A percentile compares a stretch with the other conserved stretches of the same genome.
Evolutionary conservation across 768 basidiomycete genomes (phyloP).

Genomic region (Sarcodon aspratus): DNA sequence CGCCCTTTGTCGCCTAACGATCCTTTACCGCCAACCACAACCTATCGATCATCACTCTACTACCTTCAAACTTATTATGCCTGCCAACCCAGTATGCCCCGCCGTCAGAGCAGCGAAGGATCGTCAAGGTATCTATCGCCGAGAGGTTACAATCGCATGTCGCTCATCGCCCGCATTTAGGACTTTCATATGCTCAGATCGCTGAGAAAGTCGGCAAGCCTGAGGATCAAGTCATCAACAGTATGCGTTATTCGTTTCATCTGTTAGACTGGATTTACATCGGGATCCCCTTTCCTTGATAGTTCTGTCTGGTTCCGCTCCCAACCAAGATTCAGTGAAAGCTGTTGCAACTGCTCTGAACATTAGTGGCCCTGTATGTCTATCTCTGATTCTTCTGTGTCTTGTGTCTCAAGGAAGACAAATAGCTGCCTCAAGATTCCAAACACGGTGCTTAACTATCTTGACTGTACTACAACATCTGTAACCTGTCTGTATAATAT

Average conservation of each 20-base stretch:
- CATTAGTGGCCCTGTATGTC: background rate
- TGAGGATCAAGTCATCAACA: constrained; percentile 38
- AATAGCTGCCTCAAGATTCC: background rate
- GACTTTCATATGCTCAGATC: constrained; percentile 35
- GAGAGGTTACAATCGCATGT: background rate
- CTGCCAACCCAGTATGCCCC: constrained; percentile 43
- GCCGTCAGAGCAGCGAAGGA: constrained; percentile 43
- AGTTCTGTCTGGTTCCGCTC: background rate
- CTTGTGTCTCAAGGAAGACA: background rate
- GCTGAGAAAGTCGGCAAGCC: constrained; percentile 29
- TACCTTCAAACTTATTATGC: constrained; percentile 21
- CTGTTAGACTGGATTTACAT: background rate
- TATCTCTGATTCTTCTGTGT: background rate
- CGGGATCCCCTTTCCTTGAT: no score
- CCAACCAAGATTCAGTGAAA: background rate
- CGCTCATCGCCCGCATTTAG: constrained; percentile 17
- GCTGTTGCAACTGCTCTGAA: background rate
- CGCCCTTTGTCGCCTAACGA: no score
- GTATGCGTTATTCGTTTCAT: constrained; percentile 24
- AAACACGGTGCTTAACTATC: background rate
- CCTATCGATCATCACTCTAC: background rate
- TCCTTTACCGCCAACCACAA: no score
- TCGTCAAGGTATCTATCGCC: constrained; percentile 28
- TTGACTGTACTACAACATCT: background rate
- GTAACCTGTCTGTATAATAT: background rate